Base-by-base conservation (phyloP, 192 early-diverging fungal genomes). In the Backusella tarrabulga region DNA sequence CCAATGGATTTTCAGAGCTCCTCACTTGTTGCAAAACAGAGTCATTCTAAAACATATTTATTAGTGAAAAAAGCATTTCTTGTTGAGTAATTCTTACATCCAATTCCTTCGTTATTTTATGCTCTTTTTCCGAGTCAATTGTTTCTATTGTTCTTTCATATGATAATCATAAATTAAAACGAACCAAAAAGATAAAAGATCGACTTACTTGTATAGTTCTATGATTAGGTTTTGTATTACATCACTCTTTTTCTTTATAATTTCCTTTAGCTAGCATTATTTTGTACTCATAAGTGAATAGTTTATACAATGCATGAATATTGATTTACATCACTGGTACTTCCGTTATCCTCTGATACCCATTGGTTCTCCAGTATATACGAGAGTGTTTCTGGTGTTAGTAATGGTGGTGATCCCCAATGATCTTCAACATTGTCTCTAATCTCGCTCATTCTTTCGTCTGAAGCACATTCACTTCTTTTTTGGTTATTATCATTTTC, bases 351-450 rank as follows among this genome's bases (percentile, higher is more conserved):
- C 8, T 63, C 56, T 63, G 56, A 35, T 19, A 74, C 54, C 73
- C 73, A 74, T 41, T 74, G 40, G 40, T 75, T 75, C 15, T 68
- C 66, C 8, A 75, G 42, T 42, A 75, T 56, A 17, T 67, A 67
- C 0, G 74, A 38, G 2, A 75, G 26, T 21, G 74, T 75, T 7
- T 36, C 40, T 17, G 74, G 74, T 38, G 74, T 75, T 26, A 75
- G 21, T 26, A 75, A 17, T 4, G 60, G 60, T 34, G 74, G 74
- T 23, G 74, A 75, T n/a, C 74, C 60, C 74, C 74, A 50, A 34
- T 75, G 74, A 67, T 94, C 93, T 84, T 94, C 91, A n/a, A 94
- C 87, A 80, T 88, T 91, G 80, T 93, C 92, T 54, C 93, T 88
- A 35, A 91, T 87, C 36, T 91, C 90, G 81, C 93, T 9, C 17